phyloP scores from a whole-genome alignment of 2,329 filamentous ascomycete genomes.

The Alternaria sp. region DNA sequence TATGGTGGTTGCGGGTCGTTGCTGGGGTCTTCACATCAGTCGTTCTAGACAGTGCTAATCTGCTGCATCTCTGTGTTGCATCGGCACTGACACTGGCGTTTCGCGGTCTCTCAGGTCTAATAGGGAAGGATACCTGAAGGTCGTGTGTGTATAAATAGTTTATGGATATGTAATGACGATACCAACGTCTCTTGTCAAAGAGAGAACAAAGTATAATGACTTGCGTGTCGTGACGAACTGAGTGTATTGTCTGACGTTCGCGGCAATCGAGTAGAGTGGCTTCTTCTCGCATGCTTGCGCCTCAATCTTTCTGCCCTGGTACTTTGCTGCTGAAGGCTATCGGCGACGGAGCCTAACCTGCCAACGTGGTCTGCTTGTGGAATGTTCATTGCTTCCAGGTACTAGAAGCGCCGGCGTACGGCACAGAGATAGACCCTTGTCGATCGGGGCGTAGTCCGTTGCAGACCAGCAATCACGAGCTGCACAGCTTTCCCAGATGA shows the following conservation, averaged over 20 bases:
- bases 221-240: background rate
- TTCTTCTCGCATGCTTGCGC: background rate
- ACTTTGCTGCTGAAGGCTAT: background rate
- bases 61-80: conserved; percentile 4
- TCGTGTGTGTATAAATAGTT: conserved; percentile 5
- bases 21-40: conserved; percentile 1
- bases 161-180: conserved; percentile 1
- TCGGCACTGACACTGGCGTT: background rate
- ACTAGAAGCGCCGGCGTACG: background rate
- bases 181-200: background rate
- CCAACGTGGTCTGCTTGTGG: background rate
- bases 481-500: background rate
- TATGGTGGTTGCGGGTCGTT: background rate
- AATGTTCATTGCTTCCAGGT: background rate
- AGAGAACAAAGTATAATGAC: background rate
- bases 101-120: background rate
- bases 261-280: background rate
- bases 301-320: background rate
- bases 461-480: background rate
- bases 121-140: background rate
- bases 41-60: background rate
- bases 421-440: background rate
- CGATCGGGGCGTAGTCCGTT: background rate
- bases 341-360: background rate
- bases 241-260: background rate